A percentile compares a stretch with the other conserved stretches of the same genome.
phyloP scores from a whole-genome alignment of 2,329 filamentous ascomycete genomes.

The Paracorniculantispora psalliotae region DNA sequence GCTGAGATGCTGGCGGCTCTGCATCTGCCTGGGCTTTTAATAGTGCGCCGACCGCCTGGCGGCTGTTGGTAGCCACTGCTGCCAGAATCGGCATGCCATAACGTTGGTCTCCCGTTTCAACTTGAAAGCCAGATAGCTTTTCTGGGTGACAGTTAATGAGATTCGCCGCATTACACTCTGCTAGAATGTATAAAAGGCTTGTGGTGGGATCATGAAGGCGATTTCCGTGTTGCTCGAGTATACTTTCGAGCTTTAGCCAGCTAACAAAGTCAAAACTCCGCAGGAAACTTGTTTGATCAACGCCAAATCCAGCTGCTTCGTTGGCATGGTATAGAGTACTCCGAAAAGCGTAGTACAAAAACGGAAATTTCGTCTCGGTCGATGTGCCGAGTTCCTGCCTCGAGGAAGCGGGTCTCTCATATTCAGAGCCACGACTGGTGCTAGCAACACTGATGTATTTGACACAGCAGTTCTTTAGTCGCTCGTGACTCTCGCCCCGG shows the following conservation, averaged over 20 bases:
- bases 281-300: too few species aligned
- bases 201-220: background rate
- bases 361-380: too few species aligned
- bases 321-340: too few species aligned
- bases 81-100: constrained; percentile 3
- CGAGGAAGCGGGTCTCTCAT: too few species aligned
- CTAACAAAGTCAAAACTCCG: background rate
- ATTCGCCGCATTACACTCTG: constrained; percentile 1
- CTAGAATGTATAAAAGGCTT: constrained; percentile 16
- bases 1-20: background rate
- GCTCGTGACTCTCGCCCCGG: constrained; percentile 11
- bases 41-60: background rate
- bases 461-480: constrained; percentile 16
- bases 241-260: background rate
- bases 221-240: background rate
- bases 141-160: background rate
- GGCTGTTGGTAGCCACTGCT: background rate
- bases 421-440: too few species aligned
- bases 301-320: too few species aligned
- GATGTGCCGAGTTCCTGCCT: background rate
- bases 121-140: background rate
- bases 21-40: background rate
- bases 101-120: background rate
- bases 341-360: too few species aligned
- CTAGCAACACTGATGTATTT: background rate